phyloP scores from a whole-genome alignment of 305 asterid genomes.

The Andrographis paniculata region DNA sequence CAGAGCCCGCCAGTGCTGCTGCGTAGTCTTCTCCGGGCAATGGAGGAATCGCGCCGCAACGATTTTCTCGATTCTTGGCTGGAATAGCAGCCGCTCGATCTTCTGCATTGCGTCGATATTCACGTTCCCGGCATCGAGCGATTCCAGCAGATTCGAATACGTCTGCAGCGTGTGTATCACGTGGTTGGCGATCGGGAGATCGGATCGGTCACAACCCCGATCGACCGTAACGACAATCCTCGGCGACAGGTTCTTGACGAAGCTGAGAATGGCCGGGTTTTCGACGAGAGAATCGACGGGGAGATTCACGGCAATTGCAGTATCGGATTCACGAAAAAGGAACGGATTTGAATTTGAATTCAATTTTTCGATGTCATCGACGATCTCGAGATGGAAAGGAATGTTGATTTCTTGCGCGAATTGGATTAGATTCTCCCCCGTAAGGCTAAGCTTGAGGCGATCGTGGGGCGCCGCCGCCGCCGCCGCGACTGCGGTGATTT shows the following conservation, averaged over 20 bases:
- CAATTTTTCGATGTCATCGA: slow-evolving; percentile 20
- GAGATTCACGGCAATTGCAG: slow-evolving; percentile 38
- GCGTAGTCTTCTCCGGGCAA: slow-evolving; percentile 24
- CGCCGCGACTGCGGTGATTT: slow-evolving; percentile 41
- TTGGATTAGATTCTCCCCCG: slow-evolving; percentile 40
- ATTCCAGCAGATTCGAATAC: slow-evolving; percentile 37
- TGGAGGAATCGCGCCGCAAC: slow-evolving; percentile 25
- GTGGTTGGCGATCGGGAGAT: slow-evolving; percentile 36
- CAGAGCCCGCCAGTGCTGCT: slow-evolving; percentile 38
- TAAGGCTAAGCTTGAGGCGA: slow-evolving; percentile 35
- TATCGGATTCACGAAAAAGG: slow-evolving; percentile 17
- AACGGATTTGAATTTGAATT: slow-evolving; percentile 14
- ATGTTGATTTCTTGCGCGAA: slow-evolving; percentile 40
- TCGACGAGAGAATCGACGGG: slow-evolving; percentile 27
- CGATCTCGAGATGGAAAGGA: slow-evolving; percentile 31
- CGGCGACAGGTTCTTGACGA: slow-evolving; percentile 44
- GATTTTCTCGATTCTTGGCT: slow-evolving; percentile 37
- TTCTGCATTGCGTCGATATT: slow-evolving; percentile 26
- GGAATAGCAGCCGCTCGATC: slow-evolving; percentile 43
- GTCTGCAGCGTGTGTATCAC: slow-evolving; percentile 37
- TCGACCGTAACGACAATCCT: slow-evolving; percentile 40
- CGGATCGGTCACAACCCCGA: slow-evolving; percentile 36
- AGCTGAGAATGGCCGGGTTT: slow-evolving; percentile 35
- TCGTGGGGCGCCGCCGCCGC: slow-evolving; percentile 29
- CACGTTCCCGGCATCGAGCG: slow-evolving; percentile 40